Evolutionary conservation across 306 rosid species (phyloP).

Genomic region (Citrullus amarus): DNA sequence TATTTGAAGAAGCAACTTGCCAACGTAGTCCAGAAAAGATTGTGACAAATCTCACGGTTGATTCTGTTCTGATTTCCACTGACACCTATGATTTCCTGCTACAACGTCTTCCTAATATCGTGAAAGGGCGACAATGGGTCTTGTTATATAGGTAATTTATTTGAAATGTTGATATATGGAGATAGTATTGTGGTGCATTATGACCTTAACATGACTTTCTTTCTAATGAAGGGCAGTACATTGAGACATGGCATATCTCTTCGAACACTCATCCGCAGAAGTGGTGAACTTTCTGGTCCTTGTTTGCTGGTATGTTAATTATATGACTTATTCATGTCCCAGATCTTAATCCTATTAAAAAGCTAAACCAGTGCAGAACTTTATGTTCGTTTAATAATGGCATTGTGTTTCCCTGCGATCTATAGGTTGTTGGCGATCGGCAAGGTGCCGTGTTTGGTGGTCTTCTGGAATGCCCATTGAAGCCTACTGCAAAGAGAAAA

Average conservation of each 20-base stretch:
- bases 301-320: slow-evolving; percentile 15
- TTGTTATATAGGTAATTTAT: slow-evolving; percentile 68
- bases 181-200: background rate
- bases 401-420: background rate
- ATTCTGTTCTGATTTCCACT: slow-evolving; percentile 55
- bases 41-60: slow-evolving; percentile 37
- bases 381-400: background rate
- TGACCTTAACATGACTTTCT: slow-evolving; percentile 13
- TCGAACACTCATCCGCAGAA: slow-evolving; percentile 11
- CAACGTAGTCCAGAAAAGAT: slow-evolving; percentile 34
- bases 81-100: slow-evolving; percentile 56
- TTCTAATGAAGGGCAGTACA: slow-evolving; percentile 98
- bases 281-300: slow-evolving; percentile 15
- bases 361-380: background rate
- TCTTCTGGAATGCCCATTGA: slow-evolving; percentile 71
- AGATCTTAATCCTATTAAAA: background rate
- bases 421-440: slow-evolving; percentile 78
- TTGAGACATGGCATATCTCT: slow-evolving; percentile 54
- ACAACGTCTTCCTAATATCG: slow-evolving; percentile 87
- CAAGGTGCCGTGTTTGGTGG: slow-evolving; percentile 95
- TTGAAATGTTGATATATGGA: slow-evolving; percentile 6
- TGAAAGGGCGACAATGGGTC: slow-evolving; percentile 84
- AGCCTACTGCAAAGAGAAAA: slow-evolving; percentile 76
- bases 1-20: slow-evolving; percentile 53
- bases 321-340: background rate